Percentiles rank a stretch among this genome's conserved stretches.
phyloP scores from a whole-genome alignment of 106 monocot species.

The Posidonia australis region DNA sequence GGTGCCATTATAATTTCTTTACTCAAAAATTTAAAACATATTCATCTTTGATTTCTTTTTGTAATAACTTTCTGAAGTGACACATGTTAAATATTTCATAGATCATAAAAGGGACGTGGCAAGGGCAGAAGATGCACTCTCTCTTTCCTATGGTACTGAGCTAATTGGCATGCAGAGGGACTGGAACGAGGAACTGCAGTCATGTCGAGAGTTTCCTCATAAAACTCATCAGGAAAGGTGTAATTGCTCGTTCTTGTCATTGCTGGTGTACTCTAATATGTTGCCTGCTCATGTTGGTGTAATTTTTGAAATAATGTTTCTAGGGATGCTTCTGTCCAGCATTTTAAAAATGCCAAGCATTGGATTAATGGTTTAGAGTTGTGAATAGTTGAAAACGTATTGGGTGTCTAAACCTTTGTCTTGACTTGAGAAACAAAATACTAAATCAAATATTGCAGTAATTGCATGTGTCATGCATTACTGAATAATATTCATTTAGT shows the following conservation, averaged over 20 bases:
- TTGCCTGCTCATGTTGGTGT: not conserved
- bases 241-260: not conserved
- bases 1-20: too few species aligned
- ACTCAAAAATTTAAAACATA: too few species aligned
- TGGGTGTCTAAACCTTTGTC: too few species aligned
- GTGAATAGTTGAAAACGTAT: too few species aligned
- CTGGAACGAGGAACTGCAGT: slow-evolving; percentile 98
- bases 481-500: too few species aligned
- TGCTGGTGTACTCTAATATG: not conserved
- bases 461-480: too few species aligned
- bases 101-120: slow-evolving; percentile 88
- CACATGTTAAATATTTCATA: slow-evolving; percentile 11
- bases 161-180: slow-evolving; percentile 98
- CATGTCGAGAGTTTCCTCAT: slow-evolving; percentile 95
- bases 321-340: not conserved
- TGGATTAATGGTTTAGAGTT: not conserved
- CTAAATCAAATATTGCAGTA: too few species aligned
- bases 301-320: not conserved
- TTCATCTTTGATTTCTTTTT: slow-evolving; percentile 3
- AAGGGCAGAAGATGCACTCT: slow-evolving; percentile 83
- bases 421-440: too few species aligned
- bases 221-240: slow-evolving; percentile 82
- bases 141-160: slow-evolving; percentile 79
- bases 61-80: not conserved
- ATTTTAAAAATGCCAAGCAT: not conserved